Evolutionary conservation across 495 filamentous ascomycete species (phyloP).

Genomic region (Annulohypoxylon bovei): DNA sequence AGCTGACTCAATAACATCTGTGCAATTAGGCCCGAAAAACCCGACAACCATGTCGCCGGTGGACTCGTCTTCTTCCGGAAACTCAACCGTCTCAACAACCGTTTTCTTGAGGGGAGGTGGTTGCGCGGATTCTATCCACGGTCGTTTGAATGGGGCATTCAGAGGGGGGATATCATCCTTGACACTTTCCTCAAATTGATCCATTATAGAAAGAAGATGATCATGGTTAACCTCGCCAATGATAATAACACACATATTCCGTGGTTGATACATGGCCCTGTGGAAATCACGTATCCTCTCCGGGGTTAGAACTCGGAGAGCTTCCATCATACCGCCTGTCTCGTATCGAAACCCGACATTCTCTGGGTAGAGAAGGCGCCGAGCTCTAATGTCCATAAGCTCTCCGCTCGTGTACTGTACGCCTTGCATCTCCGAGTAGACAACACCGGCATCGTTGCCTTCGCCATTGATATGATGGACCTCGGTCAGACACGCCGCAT

Average conservation of each 20-base stretch:
- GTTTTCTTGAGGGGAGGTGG: conserved; percentile 75
- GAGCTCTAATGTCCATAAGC: conserved; percentile 83
- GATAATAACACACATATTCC: conserved; percentile 90
- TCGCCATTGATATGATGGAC: conserved; percentile 94
- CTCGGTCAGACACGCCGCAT: conserved; percentile 92
- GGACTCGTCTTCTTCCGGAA: conserved; percentile 96
- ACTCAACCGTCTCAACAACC: conserved; percentile 79
- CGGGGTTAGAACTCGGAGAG: conserved; percentile 82
- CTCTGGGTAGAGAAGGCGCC: conserved; percentile 84
- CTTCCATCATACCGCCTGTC: conserved; percentile 96
- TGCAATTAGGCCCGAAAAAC: conserved; percentile 85
- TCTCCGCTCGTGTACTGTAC: conserved; percentile 84
- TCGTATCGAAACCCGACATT: conserved; percentile 94
- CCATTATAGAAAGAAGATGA: conserved; percentile 80
- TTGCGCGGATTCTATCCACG: conserved; percentile 88
- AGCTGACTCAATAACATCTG: conserved; percentile 66
- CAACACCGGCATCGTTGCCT: conserved; percentile 95
- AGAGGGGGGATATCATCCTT: conserved; percentile 79
- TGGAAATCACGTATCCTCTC: conserved; percentile 94
- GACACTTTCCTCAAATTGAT: conserved; percentile 88
- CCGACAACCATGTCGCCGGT: conserved; percentile 84
- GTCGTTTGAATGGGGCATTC: conserved; percentile 78
- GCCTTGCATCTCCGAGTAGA: conserved; percentile 99
- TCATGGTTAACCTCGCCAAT: conserved; percentile 88
- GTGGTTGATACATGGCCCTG: conserved; percentile 97